Conservation (phyloP, 306 rosid genomes). For the Erythrophleum fordii region DNA sequence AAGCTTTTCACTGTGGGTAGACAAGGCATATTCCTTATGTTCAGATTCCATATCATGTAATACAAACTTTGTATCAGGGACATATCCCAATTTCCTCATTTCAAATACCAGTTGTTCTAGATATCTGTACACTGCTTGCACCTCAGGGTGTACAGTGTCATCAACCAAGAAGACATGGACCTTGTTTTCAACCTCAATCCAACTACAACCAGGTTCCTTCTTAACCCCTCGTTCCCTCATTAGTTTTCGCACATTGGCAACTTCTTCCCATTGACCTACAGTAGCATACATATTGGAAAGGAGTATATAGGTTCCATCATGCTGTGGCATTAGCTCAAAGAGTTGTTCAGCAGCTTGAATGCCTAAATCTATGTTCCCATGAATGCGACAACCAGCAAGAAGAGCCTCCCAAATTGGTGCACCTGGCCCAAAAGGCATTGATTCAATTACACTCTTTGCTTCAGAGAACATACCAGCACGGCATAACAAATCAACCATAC, state of each 20-base stretch:
- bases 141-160: constrained; percentile 62
- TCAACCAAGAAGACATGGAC: constrained; percentile 60
- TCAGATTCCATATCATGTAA: constrained; percentile 60
- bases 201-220: constrained; percentile 7
- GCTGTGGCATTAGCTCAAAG: constrained; percentile 35
- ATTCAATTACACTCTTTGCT: constrained; percentile 19
- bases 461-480: constrained; percentile 35
- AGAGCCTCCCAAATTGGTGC: constrained; percentile 41
- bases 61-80: constrained; percentile 58
- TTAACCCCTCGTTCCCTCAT: constrained; percentile 9
- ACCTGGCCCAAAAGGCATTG: constrained; percentile 36
- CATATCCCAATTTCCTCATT: constrained; percentile 55
- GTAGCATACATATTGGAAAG: constrained; percentile 40
- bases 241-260: constrained; percentile 30
- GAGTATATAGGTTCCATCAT: constrained; percentile 38
- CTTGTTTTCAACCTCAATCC: constrained; percentile 15
- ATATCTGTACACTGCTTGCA: constrained; percentile 52
- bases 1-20: constrained; percentile 60
- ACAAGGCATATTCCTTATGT: constrained; percentile 53
- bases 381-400: constrained; percentile 15
- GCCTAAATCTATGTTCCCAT: constrained; percentile 26
- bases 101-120: constrained; percentile 52
- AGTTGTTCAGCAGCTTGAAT: constrained; percentile 33
- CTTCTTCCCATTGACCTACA: constrained; percentile 34
- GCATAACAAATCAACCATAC: constrained; percentile 36